These are phyloP conservation scores for Chalciporus sp. DNA, from an alignment of 1,284 basidiomycete genomes.

Conservation along the genomic window DNA sequence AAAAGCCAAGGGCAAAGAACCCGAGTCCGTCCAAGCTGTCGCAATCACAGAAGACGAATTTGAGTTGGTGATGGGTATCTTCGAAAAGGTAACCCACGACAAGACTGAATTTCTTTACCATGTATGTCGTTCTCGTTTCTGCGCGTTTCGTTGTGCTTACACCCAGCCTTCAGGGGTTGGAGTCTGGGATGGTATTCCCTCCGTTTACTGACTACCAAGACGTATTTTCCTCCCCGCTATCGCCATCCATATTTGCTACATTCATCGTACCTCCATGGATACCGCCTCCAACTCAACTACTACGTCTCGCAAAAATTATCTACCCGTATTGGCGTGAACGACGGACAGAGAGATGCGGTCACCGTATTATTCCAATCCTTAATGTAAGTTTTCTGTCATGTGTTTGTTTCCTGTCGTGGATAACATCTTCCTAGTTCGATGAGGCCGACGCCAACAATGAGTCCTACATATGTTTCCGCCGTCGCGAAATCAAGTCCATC, in stretches of 20 bases:
- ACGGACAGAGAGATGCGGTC: constrained; percentile 72
- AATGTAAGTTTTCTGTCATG: constrained; percentile 56
- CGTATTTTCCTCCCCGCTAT: constrained; percentile 60
- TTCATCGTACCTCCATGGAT: constrained; percentile 64
- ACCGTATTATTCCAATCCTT: constrained; percentile 76
- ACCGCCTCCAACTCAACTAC: constrained; percentile 55
- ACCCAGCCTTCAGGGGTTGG: constrained; percentile 49
- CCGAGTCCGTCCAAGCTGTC: constrained; percentile 60
- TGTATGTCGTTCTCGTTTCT: constrained; percentile 42
- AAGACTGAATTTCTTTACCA: constrained; percentile 91
- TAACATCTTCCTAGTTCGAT: constrained; percentile 61
- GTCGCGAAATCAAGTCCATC: constrained; percentile 92
- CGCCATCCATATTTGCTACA: constrained; percentile 61
- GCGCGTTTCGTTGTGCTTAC: background rate
- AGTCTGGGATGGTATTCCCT: constrained; percentile 71
- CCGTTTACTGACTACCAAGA: constrained; percentile 81
- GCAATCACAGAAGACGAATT: constrained; percentile 88
- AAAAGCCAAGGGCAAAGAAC: constrained; percentile 80
- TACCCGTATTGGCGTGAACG: constrained; percentile 86
- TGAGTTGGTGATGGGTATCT: constrained; percentile 93
- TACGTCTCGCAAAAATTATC: constrained; percentile 66
- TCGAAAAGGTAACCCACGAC: constrained; percentile 92
- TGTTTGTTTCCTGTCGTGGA: constrained; percentile 2
- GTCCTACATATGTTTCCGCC: constrained; percentile 97
- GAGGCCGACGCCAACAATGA: constrained; percentile 90